Base-by-base conservation (phyloP, 441 rosid genomes). In the Pelargonium australe region DNA sequence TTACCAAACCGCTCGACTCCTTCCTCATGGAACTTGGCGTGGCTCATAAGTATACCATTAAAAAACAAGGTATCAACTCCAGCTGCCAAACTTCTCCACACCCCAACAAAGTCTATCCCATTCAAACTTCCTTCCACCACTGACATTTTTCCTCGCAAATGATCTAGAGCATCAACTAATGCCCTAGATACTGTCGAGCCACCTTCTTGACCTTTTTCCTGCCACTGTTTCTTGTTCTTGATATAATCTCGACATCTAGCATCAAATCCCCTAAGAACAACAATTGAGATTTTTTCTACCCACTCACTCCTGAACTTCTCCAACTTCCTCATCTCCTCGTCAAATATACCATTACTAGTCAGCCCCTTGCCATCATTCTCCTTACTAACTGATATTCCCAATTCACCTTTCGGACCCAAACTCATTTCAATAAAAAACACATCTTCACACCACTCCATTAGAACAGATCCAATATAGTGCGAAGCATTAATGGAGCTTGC, bases 361-460 rank as follows among this genome's bases (percentile, higher is more conserved):
- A 19, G 43, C 45, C 63, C 70, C 60, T 78, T 65, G 41, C 49
- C 61, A 67, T 34, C 58, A 68, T 31, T 65, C 44, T 62, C 64
- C 41, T 78, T 80, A 14, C 63, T 14, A 47, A 66, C 66, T 19
- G 78, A 66, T 43, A 41, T 31, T 80, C 76, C 88, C 61, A 62
- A 70, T 66, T 79, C 80, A 77, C 81, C 78, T 40, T 72, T 65
- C 66, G 80, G 72, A 70, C 74, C 82, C 51, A 69, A 73, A 66
- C 84, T 87, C 88, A 94, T 73, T 81, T 91, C 97, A 1, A 94
- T 83, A 73, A 91, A 91, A 75, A 88, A 89, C 2, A 91, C 83
- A 72, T 91, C 97, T 72, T 91, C 98, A 41, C 82, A 80, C 97
- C 96, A 87, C 77, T 89, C 94, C 73, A 75, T 86, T 69, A 94